Percentiles rank a stretch among this genome's conserved stretches.
Conservation (phyloP, 208 protist species). For the Wallacemonas collosoma region DNA sequence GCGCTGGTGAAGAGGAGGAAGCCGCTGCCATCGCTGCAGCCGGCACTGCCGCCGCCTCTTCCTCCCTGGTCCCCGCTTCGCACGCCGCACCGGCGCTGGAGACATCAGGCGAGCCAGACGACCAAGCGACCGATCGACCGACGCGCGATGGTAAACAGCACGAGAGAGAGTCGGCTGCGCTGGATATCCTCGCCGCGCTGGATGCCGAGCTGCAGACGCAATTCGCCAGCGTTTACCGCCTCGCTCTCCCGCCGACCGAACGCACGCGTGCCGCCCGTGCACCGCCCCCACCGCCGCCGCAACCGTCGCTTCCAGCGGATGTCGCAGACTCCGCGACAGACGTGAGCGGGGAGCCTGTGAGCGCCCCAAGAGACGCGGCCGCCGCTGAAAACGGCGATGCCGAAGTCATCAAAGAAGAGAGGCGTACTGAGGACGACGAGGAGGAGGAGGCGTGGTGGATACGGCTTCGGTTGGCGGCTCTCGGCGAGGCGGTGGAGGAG, state of each 20-base stretch:
- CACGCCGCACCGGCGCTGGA: too few species aligned
- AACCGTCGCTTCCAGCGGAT: background rate
- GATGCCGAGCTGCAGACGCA: slow-evolving; percentile 35
- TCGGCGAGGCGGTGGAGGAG: slow-evolving; percentile 34
- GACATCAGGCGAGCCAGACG: background rate
- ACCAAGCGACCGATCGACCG: slow-evolving; percentile 25
- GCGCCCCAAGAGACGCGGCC: too few species aligned
- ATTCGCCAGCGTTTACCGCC: slow-evolving; percentile 17
- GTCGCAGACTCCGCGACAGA: slow-evolving; percentile 9
- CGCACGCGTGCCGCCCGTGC: background rate
- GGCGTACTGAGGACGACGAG: too few species aligned
- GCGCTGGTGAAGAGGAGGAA: background rate
- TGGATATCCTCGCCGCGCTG: slow-evolving; percentile 31
- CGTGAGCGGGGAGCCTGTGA: background rate
- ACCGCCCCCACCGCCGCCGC: background rate
- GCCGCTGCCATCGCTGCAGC: background rate
- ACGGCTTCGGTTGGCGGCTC: slow-evolving; percentile 17
- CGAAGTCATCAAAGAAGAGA: too few species aligned
- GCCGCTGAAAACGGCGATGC: too few species aligned
- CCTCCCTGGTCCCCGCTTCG: too few species aligned
- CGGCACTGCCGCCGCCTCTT: too few species aligned
- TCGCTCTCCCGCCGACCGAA: background rate
- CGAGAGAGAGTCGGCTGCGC: slow-evolving; percentile 28
- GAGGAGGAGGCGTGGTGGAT: background rate
- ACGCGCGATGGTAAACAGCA: slow-evolving; percentile 25